Percentiles rank a stretch among this genome's conserved stretches.
phyloP scores from a whole-genome alignment of 2,329 filamentous ascomycete genomes.

The Pyrenochaeta sp. region DNA sequence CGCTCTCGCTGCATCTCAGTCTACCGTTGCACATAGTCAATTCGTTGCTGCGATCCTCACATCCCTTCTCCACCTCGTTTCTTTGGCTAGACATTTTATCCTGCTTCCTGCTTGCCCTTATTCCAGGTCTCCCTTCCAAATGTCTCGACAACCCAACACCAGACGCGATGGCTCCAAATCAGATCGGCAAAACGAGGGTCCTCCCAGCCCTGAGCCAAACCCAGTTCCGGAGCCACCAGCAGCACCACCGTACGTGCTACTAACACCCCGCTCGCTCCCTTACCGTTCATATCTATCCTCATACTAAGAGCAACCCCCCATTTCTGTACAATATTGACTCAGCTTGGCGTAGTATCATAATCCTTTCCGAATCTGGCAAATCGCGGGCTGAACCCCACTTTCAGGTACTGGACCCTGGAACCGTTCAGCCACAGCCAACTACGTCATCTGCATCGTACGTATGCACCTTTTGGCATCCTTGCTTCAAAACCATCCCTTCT shows the following conservation, averaged over 20 bases:
- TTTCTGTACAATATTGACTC: constrained; percentile 9
- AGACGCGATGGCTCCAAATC: not conserved
- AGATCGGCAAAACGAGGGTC: not conserved
- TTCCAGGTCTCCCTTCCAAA: not conserved
- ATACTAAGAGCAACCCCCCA: not conserved
- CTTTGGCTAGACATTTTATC: not conserved
- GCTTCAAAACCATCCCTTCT: constrained; percentile 12
- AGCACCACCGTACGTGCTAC: constrained; percentile 38
- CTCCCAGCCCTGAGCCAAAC: constrained; percentile 11
- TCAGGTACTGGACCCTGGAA: constrained; percentile 31
- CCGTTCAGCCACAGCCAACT: constrained; percentile 20
- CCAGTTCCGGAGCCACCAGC: constrained; percentile 36
- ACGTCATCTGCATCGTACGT: constrained; percentile 38
- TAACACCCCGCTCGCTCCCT: not conserved
- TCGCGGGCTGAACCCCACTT: constrained; percentile 20
- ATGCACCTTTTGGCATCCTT: constrained; percentile 11
- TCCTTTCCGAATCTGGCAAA: constrained; percentile 32
- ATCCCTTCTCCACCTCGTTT: not conserved
- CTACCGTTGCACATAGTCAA: not conserved
- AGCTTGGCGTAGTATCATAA: constrained; percentile 30
- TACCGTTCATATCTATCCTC: not conserved
- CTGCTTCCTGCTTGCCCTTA: not conserved
- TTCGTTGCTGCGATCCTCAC: not conserved
- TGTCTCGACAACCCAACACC: constrained; percentile 2
- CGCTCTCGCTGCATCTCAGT: not conserved